Percentiles rank a stretch among this genome's conserved stretches.
Evolutionary conservation across 192 early-diverging fungal genomes (phyloP).

Genomic region (Linnemannia zychae): DNA sequence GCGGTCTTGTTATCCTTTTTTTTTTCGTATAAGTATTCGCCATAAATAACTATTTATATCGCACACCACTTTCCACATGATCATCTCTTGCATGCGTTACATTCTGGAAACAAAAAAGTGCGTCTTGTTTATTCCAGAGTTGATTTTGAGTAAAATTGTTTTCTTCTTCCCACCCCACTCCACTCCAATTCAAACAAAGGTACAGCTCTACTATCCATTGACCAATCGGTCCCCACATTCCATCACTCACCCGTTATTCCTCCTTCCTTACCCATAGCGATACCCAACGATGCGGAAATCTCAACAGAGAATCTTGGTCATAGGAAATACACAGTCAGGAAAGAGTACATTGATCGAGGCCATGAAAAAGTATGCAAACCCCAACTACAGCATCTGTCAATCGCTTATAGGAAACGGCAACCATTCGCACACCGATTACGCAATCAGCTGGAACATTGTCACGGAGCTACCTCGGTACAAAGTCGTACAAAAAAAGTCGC

Average conservation of each 20-base stretch:
- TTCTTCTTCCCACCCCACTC: not conserved
- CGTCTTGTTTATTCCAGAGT: too few species aligned
- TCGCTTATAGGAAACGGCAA: not conserved
- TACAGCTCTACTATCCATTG: constrained; percentile 17
- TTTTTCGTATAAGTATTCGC: too few species aligned
- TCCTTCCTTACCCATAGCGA: too few species aligned
- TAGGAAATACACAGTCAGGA: constrained; percentile 12
- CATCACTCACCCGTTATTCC: not conserved
- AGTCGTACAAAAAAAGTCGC: not conserved
- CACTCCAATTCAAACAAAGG: constrained; percentile 9
- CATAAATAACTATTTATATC: too few species aligned
- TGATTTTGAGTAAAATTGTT: too few species aligned
- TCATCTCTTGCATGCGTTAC: too few species aligned
- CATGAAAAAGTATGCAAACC: constrained; percentile 1
- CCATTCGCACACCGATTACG: not conserved
- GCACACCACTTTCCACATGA: too few species aligned
- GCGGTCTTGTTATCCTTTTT: too few species aligned
- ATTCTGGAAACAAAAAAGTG: too few species aligned
- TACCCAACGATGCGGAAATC: too few species aligned
- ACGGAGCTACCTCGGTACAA: not conserved
- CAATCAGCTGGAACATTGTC: not conserved
- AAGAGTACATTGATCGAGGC: constrained; percentile 15
- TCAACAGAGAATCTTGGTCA: not conserved
- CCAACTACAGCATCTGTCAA: not conserved
- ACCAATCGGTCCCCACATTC: constrained; percentile 18